Conservation (phyloP, 495 filamentous ascomycete genomes). For the Penicillium taxi region DNA sequence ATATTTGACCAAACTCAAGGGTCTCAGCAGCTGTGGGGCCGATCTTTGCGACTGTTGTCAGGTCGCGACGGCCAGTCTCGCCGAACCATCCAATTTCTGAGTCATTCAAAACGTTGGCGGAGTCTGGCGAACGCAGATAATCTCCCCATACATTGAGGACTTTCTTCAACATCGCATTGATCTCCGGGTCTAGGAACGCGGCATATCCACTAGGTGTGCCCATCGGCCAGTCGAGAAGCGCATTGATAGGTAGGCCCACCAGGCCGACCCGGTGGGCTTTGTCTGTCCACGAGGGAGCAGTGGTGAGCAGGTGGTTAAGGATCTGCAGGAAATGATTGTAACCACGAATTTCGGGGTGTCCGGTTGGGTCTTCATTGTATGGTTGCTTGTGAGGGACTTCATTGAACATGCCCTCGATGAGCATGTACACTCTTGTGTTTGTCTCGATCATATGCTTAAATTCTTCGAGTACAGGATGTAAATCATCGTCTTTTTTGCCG, state of each 20-base stretch:
- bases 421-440: conserved; percentile 33
- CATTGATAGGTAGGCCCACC: conserved; percentile 60
- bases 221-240: conserved; percentile 68
- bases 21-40: conserved; percentile 31
- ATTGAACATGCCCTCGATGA: conserved; percentile 51
- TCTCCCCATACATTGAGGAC: conserved; percentile 60
- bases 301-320: conserved; percentile 55
- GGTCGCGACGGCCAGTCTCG: conserved; percentile 20
- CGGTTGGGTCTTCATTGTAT: conserved; percentile 55
- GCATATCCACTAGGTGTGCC: conserved; percentile 58
- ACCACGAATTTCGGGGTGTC: conserved; percentile 51
- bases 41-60: conserved; percentile 39
- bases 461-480: conserved; percentile 33
- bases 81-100: conserved; percentile 56
- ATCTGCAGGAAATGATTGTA: conserved; percentile 57
- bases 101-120: conserved; percentile 47
- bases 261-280: conserved; percentile 46
- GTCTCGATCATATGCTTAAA: conserved; percentile 42
- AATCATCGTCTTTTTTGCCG: conserved; percentile 12
- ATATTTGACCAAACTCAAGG: conserved; percentile 51
- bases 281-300: conserved; percentile 54
- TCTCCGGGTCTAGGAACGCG: conserved; percentile 56
- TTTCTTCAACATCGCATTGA: conserved; percentile 62
- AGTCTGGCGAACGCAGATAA: conserved; percentile 49
- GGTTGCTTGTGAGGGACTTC: conserved; percentile 50